A percentile compares a stretch with the other conserved stretches of the same genome.
phyloP scores from a whole-genome alignment of 768 basidiomycete species.

The Termitomyces sp. region DNA sequence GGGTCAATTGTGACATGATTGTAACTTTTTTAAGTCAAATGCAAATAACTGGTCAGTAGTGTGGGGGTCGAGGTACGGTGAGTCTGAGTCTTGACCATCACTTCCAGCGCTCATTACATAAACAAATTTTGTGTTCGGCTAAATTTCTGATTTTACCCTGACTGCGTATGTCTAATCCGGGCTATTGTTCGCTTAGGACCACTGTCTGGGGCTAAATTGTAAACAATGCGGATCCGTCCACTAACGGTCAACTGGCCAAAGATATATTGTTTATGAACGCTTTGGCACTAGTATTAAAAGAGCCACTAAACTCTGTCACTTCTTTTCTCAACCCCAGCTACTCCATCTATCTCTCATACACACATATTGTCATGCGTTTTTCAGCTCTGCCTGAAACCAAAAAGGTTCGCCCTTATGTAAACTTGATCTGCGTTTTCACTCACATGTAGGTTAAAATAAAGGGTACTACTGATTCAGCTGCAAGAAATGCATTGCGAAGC shows the following conservation, averaged over 20 bases:
- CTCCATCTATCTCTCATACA: neutral
- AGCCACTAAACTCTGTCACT: neutral
- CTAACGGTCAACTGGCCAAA: conserved; percentile 6
- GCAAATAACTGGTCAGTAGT: neutral
- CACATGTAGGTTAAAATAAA: neutral
- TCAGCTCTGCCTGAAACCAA: conserved; percentile 6
- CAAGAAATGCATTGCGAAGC: neutral
- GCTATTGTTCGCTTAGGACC: conserved; percentile 8
- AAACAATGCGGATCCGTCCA: neutral
- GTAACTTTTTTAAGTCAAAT: neutral
- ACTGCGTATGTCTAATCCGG: neutral
- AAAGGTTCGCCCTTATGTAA: conserved; percentile 1
- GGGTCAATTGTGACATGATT: conserved; percentile 20
- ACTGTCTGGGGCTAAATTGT: neutral
- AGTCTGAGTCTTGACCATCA: too few relatives aligned
- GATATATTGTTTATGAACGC: conserved; percentile 1
- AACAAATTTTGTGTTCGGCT: too few relatives aligned
- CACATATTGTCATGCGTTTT: conserved; percentile 6
- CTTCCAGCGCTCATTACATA: too few relatives aligned
- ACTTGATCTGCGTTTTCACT: neutral
- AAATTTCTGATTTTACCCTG: too few relatives aligned
- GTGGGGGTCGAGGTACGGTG: too few relatives aligned
- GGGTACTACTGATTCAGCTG: neutral
- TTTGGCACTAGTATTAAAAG: conserved; percentile 13
- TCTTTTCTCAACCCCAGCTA: too few relatives aligned